Percentiles rank a stretch among this genome's conserved stretches.
phyloP scores from a whole-genome alignment of 2,329 filamentous ascomycete species.

The Phaeophleospora eucalypticola region DNA sequence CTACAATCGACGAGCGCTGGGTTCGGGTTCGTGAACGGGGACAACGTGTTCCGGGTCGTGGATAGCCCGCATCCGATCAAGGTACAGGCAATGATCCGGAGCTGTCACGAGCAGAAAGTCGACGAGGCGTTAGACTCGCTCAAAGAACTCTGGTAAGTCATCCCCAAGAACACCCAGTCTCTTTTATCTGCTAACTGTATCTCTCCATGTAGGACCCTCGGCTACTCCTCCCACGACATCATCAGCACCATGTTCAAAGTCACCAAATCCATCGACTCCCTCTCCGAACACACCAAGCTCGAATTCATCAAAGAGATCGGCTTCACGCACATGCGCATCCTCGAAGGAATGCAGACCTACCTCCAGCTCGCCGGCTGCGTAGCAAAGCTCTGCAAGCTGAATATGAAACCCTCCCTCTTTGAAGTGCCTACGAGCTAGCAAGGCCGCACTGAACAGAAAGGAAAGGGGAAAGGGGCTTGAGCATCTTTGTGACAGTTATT shows the following conservation, averaged over 20 bases:
- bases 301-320: slow-evolving; percentile 95
- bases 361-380: slow-evolving; percentile 91
- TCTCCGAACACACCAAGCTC: slow-evolving; percentile 91
- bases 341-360: slow-evolving; percentile 95
- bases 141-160: slow-evolving; percentile 79
- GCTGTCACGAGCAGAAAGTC: slow-evolving; percentile 87
- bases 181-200: slow-evolving; percentile 7
- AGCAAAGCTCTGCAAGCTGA: slow-evolving; percentile 85
- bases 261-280: slow-evolving; percentile 86
- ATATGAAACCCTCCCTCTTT: slow-evolving; percentile 90
- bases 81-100: slow-evolving; percentile 97
- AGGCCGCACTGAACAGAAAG: not conserved
- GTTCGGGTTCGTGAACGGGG: slow-evolving; percentile 93
- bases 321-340: slow-evolving; percentile 97
- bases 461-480: not conserved
- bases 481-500: too few relatives aligned
- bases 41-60: slow-evolving; percentile 97
- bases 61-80: slow-evolving; percentile 97
- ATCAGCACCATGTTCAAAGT: slow-evolving; percentile 99
- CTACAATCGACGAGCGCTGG: slow-evolving; percentile 88
- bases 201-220: slow-evolving; percentile 58
- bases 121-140: slow-evolving; percentile 81
- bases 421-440: slow-evolving; percentile 37
- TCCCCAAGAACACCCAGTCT: too few relatives aligned
- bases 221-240: slow-evolving; percentile 98